phyloP scores from a whole-genome alignment of 75 land plant species.

The Chamaecyparis obtusa region DNA sequence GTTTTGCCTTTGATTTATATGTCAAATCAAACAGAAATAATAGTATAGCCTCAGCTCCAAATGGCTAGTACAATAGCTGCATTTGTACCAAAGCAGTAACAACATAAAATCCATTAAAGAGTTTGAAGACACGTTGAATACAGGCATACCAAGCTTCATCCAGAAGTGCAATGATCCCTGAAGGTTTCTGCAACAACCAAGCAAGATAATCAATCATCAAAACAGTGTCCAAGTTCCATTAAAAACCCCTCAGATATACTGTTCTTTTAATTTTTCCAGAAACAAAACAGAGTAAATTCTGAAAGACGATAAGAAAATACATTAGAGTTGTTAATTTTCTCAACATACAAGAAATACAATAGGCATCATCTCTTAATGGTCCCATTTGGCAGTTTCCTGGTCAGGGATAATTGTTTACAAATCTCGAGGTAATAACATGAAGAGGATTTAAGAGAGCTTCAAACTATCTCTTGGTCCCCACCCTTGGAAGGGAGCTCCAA shows the following conservation, averaged over 20 bases:
- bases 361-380: background rate
- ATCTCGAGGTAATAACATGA: too few relatives aligned
- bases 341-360: background rate
- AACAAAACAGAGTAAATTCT: background rate
- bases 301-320: background rate
- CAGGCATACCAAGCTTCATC: constrained; percentile 71
- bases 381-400: background rate
- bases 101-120: background rate
- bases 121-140: background rate
- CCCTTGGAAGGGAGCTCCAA: too few relatives aligned
- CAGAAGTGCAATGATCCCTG: constrained; percentile 69
- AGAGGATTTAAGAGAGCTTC: too few relatives aligned
- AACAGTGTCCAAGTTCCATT: background rate
- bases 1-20: background rate
- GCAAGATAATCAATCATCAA: background rate
- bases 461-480: too few relatives aligned
- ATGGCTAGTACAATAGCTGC: background rate
- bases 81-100: constrained; percentile 1
- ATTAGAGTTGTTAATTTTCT: background rate
- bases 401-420: too few relatives aligned
- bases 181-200: constrained; percentile 53
- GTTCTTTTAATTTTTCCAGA: background rate
- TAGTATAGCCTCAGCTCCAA: background rate
- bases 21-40: background rate
- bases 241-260: too few relatives aligned